Evolutionary conservation across 345 rosid species (phyloP).

Genomic region (Conringia planisiliqua): DNA sequence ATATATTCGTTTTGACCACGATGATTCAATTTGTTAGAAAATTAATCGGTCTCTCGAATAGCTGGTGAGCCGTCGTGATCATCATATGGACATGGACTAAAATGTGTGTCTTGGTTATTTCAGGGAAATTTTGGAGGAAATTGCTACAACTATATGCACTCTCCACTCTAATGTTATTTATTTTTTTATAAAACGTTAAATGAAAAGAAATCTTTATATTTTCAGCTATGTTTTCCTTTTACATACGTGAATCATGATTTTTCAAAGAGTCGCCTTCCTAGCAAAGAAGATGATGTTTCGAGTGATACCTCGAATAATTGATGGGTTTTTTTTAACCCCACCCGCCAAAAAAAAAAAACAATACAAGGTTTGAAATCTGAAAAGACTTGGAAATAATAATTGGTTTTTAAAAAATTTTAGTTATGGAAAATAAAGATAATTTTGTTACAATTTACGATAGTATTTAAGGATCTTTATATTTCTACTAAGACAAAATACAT

Average conservation of each 20-base stretch:
- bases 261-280: not conserved
- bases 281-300: not conserved
- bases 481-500: not conserved
- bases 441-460: not conserved
- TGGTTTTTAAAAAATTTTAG: not conserved
- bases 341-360: not conserved
- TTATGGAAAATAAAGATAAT: not conserved
- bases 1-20: conserved; percentile 12
- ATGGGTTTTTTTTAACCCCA: too few relatives aligned
- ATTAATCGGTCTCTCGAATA: not conserved
- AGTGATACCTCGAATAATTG: too few relatives aligned
- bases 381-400: not conserved
- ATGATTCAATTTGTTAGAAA: not conserved
- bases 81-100: conserved; percentile 20
- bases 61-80: conserved; percentile 18
- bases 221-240: not conserved
- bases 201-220: not conserved
- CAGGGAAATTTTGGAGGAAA: conserved; percentile 27
- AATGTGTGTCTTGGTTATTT: conserved; percentile 1
- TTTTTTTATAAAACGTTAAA: too few relatives aligned
- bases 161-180: too few relatives aligned
- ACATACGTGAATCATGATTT: not conserved
- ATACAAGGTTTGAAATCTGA: not conserved
- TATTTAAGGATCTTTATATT: not conserved
- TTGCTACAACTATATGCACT: conserved; percentile 2